A percentile compares a stretch with the other conserved stretches of the same genome.
Evolutionary conservation across 2,329 filamentous ascomycete genomes (phyloP).

Genomic region (Pseudonectria foliicola): DNA sequence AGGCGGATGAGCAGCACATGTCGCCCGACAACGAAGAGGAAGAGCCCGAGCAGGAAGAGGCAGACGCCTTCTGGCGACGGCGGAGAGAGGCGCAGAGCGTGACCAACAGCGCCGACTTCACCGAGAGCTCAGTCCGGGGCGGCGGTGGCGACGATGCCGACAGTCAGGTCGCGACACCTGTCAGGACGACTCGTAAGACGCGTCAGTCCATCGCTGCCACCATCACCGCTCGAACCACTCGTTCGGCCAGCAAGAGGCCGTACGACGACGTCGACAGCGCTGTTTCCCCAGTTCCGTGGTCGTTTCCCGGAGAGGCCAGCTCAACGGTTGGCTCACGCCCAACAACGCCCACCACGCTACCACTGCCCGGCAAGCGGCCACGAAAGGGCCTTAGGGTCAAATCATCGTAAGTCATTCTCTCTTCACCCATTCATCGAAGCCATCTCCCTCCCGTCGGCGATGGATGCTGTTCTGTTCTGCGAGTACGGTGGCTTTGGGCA

Average conservation of each 20-base stretch:
- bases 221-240: constrained; percentile 36
- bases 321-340: constrained; percentile 49
- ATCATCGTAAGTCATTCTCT: constrained; percentile 53
- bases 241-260: constrained; percentile 45
- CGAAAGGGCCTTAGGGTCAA: constrained; percentile 59
- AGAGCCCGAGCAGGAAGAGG: constrained; percentile 14
- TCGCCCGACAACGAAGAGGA: constrained; percentile 23
- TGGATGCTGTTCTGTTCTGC: no score
- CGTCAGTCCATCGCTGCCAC: constrained; percentile 28
- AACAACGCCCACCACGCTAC: constrained; percentile 50
- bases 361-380: constrained; percentile 48
- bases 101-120: constrained; percentile 29
- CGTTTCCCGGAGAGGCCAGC: constrained; percentile 41
- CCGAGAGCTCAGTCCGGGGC: constrained; percentile 33
- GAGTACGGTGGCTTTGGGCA: no score
- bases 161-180: constrained; percentile 25
- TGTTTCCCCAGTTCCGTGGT: constrained; percentile 45
- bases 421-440: not conserved
- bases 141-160: constrained; percentile 19
- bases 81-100: constrained; percentile 32
- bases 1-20: constrained; percentile 14
- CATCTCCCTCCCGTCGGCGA: not conserved
- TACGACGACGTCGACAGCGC: constrained; percentile 48
- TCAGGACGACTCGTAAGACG: constrained; percentile 27
- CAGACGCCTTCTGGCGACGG: constrained; percentile 25